Conservation (phyloP, 352 stramenopile species). For the Globisporangium sylvaticum region DNA sequence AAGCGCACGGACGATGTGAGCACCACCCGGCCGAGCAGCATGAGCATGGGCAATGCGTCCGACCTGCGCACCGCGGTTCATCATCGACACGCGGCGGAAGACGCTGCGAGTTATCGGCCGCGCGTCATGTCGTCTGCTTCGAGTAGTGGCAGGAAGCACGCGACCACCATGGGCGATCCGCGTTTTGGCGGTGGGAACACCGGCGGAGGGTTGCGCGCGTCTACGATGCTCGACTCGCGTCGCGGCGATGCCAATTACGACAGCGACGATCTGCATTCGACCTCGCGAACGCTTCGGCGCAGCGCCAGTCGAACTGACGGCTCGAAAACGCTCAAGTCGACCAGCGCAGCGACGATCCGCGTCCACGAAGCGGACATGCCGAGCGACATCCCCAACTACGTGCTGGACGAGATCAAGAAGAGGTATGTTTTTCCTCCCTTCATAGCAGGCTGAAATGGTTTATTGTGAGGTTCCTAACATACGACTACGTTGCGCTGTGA, state of each 20-base stretch:
- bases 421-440: constrained; percentile 8
- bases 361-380: constrained; percentile 42
- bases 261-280: constrained; percentile 9
- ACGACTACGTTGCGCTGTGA: background rate
- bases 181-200: background rate
- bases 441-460: background rate
- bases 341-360: constrained; percentile 28
- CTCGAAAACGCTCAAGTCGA: constrained; percentile 11
- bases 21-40: constrained; percentile 17
- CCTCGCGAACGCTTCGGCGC: background rate
- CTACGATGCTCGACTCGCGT: constrained; percentile 3
- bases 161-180: background rate
- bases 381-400: constrained; percentile 37
- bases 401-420: constrained; percentile 59
- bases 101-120: constrained; percentile 9
- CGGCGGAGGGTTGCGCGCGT: background rate
- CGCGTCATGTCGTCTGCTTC: constrained; percentile 14
- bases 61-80: constrained; percentile 12
- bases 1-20: constrained; percentile 60
- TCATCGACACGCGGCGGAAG: constrained; percentile 10
- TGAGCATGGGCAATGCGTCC: background rate
- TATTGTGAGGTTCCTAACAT: background rate
- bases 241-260: constrained; percentile 7
- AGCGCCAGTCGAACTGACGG: background rate
- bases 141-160: background rate